phyloP scores from a whole-genome alignment of 805 yeast genomes.

The Debaryomyces tyrocola region DNA sequence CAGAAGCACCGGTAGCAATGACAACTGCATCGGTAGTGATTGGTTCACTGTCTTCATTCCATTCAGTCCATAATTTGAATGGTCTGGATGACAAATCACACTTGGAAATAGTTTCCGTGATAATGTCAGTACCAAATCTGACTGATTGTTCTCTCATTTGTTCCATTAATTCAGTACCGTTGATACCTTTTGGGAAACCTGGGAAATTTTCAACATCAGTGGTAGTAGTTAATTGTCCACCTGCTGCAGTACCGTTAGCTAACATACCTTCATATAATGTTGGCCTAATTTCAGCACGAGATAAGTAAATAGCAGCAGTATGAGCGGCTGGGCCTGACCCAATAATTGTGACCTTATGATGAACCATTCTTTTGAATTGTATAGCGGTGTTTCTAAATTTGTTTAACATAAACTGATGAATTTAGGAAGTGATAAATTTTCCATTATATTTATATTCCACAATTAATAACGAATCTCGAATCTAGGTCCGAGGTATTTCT shows the following conservation, averaged over 20 bases:
- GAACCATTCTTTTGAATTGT: conserved; percentile 58
- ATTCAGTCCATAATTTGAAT: conserved; percentile 96
- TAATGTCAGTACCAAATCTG: conserved; percentile 88
- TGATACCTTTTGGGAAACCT: conserved; percentile 93
- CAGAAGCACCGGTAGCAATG: conserved; percentile 97
- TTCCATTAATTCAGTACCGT: conserved; percentile 89
- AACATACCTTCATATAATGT: conserved; percentile 92
- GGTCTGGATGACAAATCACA: conserved; percentile 87
- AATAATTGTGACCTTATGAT: conserved; percentile 79
- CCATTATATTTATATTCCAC: conserved; percentile 3
- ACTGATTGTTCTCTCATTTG: conserved; percentile 86
- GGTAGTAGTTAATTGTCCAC: conserved; percentile 98
- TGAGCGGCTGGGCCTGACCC: conserved; percentile 99
- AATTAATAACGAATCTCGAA: background rate
- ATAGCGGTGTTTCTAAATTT: background rate
- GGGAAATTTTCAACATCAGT: conserved; percentile 99
- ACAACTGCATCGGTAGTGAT: conserved; percentile 90
- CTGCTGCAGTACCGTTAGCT: conserved; percentile 98
- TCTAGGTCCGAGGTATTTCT: conserved; percentile 3
- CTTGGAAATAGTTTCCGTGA: conserved; percentile 93
- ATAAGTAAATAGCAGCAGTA: conserved; percentile 95
- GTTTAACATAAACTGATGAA: conserved; percentile 7
- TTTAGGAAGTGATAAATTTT: conserved; percentile 2
- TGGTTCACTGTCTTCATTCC: conserved; percentile 88
- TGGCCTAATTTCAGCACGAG: conserved; percentile 96